phyloP scores from a whole-genome alignment of 495 filamentous ascomycete species.

The Chaetomium tenue region DNA sequence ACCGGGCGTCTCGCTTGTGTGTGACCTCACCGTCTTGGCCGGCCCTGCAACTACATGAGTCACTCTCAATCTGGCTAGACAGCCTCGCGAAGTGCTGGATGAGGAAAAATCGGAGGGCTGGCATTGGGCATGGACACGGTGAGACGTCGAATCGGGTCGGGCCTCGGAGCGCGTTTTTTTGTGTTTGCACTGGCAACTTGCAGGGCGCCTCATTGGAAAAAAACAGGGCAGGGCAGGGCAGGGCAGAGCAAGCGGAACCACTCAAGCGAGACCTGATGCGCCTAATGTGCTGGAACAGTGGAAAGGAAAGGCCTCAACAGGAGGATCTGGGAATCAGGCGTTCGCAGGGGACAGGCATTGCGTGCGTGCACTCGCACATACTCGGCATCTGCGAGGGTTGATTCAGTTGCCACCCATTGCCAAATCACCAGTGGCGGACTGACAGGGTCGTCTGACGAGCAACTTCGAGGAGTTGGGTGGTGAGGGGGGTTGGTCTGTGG shows the following conservation, averaged over 20 bases:
- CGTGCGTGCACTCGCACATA: conserved; percentile 1
- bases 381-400: neutral
- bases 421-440: conserved; percentile 31
- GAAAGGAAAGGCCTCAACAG: neutral
- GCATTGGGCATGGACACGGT: conserved; percentile 36
- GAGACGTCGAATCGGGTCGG: conserved; percentile 33
- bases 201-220: neutral
- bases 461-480: neutral
- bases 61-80: conserved; percentile 31
- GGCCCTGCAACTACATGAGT: conserved; percentile 27
- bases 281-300: conserved; percentile 1
- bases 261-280: neutral
- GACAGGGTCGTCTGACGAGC: conserved; percentile 10
- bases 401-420: conserved; percentile 33
- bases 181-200: neutral
- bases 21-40: conserved; percentile 18
- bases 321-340: neutral
- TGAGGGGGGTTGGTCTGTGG: neutral
- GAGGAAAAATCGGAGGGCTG: conserved; percentile 30
- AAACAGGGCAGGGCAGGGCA: conserved; percentile 5
- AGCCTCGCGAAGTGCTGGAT: conserved; percentile 29
- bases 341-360: neutral
- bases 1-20: neutral
- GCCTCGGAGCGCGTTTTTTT: conserved; percentile 10
- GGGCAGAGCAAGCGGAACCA: conserved; percentile 6